phyloP scores from a whole-genome alignment of 306 rosid species.

The Sophora flavescens region DNA sequence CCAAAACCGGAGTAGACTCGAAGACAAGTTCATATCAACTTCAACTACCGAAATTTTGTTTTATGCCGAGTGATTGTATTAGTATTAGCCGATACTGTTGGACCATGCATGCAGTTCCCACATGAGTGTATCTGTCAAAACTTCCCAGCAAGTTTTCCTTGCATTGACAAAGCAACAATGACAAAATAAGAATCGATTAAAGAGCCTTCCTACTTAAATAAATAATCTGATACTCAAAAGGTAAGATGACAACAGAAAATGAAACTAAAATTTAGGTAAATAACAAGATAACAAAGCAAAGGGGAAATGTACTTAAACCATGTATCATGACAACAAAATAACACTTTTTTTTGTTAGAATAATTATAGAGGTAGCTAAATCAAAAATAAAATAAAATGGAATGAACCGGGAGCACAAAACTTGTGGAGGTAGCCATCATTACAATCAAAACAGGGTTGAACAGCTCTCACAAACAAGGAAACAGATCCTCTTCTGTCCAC shows the following conservation, averaged over 20 bases:
- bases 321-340: not conserved
- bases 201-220: constrained; percentile 14
- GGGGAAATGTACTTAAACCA: not conserved
- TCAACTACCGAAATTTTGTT: constrained; percentile 17
- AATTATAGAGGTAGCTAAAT: constrained; percentile 8
- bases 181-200: not conserved
- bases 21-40: constrained; percentile 6
- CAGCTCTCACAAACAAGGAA: constrained; percentile 1
- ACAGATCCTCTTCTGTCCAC: not conserved
- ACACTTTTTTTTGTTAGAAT: not conserved
- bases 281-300: not conserved
- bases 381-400: not conserved
- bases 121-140: not conserved
- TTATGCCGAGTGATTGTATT: not conserved
- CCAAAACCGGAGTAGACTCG: constrained; percentile 20
- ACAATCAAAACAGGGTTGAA: constrained; percentile 8
- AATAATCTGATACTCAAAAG: not conserved
- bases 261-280: constrained; percentile 10
- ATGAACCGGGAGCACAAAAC: constrained; percentile 29
- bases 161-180: constrained; percentile 21
- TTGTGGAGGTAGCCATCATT: constrained; percentile 1
- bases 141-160: constrained; percentile 40
- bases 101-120: constrained; percentile 17
- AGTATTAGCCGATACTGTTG: constrained; percentile 22
- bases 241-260: constrained; percentile 11